Base-by-base conservation (phyloP, 164 flowering plant genomes). In the Vitis rotundifolia region DNA sequence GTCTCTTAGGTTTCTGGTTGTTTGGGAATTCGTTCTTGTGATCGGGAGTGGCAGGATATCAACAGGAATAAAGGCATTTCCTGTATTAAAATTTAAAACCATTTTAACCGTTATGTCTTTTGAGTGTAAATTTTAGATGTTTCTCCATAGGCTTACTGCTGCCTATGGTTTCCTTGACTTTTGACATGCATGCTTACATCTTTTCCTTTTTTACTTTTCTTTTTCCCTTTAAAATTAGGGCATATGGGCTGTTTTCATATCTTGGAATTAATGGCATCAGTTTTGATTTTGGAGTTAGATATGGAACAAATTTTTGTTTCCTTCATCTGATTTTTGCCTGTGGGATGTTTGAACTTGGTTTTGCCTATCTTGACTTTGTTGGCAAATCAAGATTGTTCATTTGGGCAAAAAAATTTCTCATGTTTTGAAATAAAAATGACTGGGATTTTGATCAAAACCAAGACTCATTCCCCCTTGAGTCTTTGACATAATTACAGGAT, bases 91-190 rank as follows among this genome's bases (percentile, higher is more conserved):
- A 64, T 68, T 60, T 52, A 50, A 54, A 63, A 58, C 67, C 16
- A 48, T 61, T 50, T 70, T 59, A 16, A 66, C 29, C 16, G 12
- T 70, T 31, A 29, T 57, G 61, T 52, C 26, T 68, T 55, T 29
- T 49, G 75, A 65, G 77, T 80, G 83, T 77, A 77, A 67, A 75
- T 80, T 66, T 75, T 80, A 77, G 80, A 72, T 74, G 55, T 31
- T 69, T 64, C 26, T 52, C 49, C 66, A 59, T 51, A 52, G 68
- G 61, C 26, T n/a, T 3, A 9, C 54, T 49, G 8, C 54, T 49
- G 8, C 55, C 28, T 47, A 22, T 44, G 59, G 6, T 12, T 59
- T 12, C 26, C 59, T 44, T 49, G 5, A 28, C 56, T 47, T 64
- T 59, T 65, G 49, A 63, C 66, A 50, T 57, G 61, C 50, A 75